phyloP scores from a whole-genome alignment of 352 stramenopile genomes.

The Phytophthora meadii region DNA sequence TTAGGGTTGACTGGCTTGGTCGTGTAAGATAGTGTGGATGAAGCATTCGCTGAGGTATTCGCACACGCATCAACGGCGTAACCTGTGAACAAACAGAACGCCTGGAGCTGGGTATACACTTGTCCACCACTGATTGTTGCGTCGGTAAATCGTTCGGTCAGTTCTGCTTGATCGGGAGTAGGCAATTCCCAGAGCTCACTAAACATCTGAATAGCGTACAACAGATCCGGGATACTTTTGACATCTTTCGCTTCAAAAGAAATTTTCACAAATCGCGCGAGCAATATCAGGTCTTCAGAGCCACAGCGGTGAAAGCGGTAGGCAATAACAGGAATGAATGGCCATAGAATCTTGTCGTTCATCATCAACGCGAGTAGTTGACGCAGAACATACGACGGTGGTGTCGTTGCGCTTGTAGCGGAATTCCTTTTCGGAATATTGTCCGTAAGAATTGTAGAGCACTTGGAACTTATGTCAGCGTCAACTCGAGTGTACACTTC shows the following conservation, averaged over 20 bases:
- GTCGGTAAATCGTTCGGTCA: constrained; percentile 57
- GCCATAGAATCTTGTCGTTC: constrained; percentile 48
- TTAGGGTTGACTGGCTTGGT: constrained; percentile 32
- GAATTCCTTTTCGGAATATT: constrained; percentile 14
- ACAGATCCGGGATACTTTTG: constrained; percentile 37
- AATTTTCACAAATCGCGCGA: constrained; percentile 42
- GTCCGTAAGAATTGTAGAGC: constrained; percentile 32
- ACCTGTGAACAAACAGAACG: constrained; percentile 71
- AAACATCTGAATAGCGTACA: constrained; percentile 73
- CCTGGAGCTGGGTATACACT: constrained; percentile 51
- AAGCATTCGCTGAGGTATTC: constrained; percentile 15
- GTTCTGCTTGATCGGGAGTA: constrained; percentile 45
- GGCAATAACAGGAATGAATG: constrained; percentile 69
- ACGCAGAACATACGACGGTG: constrained; percentile 51
- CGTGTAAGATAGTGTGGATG: constrained; percentile 44
- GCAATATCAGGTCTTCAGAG: constrained; percentile 47
- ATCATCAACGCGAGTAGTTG: constrained; percentile 61
- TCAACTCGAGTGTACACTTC: constrained; percentile 51
- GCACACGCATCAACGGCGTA: constrained; percentile 46
- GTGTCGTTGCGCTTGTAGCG: constrained; percentile 20
- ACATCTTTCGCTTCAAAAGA: constrained; percentile 24
- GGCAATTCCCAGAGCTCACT: constrained; percentile 80
- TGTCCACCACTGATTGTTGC: constrained; percentile 52
- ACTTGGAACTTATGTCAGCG: constrained; percentile 36
- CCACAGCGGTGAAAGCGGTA: constrained; percentile 67